A percentile compares a stretch with the other conserved stretches of the same genome.
phyloP scores from a whole-genome alignment of 306 rosid genomes.

The Cucurbita argyrosperma region DNA sequence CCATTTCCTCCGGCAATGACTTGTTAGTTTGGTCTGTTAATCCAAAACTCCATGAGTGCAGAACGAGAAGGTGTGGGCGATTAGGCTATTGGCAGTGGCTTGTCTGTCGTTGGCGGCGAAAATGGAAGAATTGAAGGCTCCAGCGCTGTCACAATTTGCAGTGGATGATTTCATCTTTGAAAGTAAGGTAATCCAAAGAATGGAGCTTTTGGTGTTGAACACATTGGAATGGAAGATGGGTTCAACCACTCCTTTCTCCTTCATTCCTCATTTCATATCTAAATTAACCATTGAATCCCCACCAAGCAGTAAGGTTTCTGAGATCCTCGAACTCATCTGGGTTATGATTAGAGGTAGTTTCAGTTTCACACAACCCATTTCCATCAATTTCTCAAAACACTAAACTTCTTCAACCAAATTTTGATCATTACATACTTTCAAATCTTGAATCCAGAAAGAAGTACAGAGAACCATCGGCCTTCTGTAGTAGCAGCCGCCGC shows the following conservation, averaged over 20 bases:
- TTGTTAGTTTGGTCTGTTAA: neutral
- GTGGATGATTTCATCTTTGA: slow-evolving; percentile 35
- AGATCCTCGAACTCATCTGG: slow-evolving; percentile 28
- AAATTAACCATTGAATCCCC: slow-evolving; percentile 33
- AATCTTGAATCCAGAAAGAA: slow-evolving; percentile 34
- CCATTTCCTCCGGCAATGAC: neutral
- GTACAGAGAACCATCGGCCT: slow-evolving; percentile 42
- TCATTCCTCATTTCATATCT: slow-evolving; percentile 44
- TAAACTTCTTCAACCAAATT: neutral
- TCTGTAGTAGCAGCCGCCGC: slow-evolving; percentile 75
- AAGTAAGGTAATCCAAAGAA: slow-evolving; percentile 34
- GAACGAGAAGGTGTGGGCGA: slow-evolving; percentile 53
- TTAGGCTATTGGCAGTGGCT: slow-evolving; percentile 51
- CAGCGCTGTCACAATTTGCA: slow-evolving; percentile 32
- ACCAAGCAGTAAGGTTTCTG: slow-evolving; percentile 14
- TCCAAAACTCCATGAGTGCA: slow-evolving; percentile 15
- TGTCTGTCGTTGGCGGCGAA: slow-evolving; percentile 72
- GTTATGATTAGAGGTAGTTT: slow-evolving; percentile 40
- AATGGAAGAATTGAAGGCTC: slow-evolving; percentile 56
- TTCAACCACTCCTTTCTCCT: slow-evolving; percentile 46
- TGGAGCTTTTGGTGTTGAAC: slow-evolving; percentile 67
- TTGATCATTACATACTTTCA: neutral
- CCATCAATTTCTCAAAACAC: neutral
- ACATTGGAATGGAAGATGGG: slow-evolving; percentile 64
- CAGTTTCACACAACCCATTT: neutral